Base-by-base conservation (phyloP, 2,329 filamentous ascomycete genomes). In the Fusarium sp. region DNA sequence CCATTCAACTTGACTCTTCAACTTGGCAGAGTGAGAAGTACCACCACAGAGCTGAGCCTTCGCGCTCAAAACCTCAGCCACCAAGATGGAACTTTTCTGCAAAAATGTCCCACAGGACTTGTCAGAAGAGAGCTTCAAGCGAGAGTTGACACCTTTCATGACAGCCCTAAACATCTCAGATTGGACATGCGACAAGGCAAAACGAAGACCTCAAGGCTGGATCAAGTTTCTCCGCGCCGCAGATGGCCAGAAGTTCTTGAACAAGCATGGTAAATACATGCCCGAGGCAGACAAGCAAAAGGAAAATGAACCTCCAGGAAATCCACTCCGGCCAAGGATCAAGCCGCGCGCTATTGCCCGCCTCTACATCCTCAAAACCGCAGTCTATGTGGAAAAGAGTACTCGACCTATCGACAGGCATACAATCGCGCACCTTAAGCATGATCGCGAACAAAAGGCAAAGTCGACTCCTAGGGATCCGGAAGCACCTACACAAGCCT, bases 71-170 rank as follows among this genome's bases (percentile, higher is more conserved):
- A 22, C 16, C 48, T 20, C 48, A 52, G 4, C 16, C 18, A 14
- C 11, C 10, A 65, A 24, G 5, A 89, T 90, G 84, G 87, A 89
- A 69, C 83, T 87, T 13, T 85, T 84, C 39, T 75, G 89, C 35
- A 71, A 63, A 16, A 84, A 85, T 13, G 80, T 90, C 16, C 87
- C 87, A 2, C 33, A 61, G 11, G 79, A 83, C 31, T 73, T 89
- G 33, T 80, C 82, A 11, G 81, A 86, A 3, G 75, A 82, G 0
- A 75, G 73, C 8, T 77, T 90, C 11, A 77, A 74, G 13, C 75
- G 64, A 0, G 84, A 86, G 59, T 81, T 90, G 2, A 62, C 74
- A 18, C 83, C 85, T 0, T 78, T 83, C 31, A 83, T 89, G 78
- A 75, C 79, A 0, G 71, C 57, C 0, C 80, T 90, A 3, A 67